A percentile compares a stretch with the other conserved stretches of the same genome.
phyloP scores from a whole-genome alignment of 2,329 filamentous ascomycete species.

The Incumbomyces lentus region DNA sequence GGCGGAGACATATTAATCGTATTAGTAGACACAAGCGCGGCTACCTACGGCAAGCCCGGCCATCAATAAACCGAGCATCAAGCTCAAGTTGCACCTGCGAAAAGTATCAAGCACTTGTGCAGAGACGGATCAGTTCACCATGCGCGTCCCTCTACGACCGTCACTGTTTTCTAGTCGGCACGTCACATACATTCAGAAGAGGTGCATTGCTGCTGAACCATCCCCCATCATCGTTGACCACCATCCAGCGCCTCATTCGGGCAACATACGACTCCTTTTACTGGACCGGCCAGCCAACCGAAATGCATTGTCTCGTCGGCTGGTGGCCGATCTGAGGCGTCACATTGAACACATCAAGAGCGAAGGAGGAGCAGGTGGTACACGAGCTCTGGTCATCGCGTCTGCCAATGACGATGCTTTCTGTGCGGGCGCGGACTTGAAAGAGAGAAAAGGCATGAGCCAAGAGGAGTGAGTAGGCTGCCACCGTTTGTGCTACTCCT shows the following conservation, averaged over 20 bases:
- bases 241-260: constrained; percentile 65
- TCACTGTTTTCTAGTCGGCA: background rate
- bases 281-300: constrained; percentile 75
- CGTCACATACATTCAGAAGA: background rate
- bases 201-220: constrained; percentile 8
- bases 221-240: constrained; percentile 54
- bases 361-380: constrained; percentile 48
- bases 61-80: too few species aligned
- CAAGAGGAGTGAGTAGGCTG: constrained; percentile 73
- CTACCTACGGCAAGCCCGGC: too few species aligned
- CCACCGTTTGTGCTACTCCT: background rate
- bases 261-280: constrained; percentile 78
- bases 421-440: constrained; percentile 89
- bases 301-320: constrained; percentile 76
- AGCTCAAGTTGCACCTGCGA: too few species aligned
- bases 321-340: constrained; percentile 60
- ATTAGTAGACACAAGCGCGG: too few species aligned
- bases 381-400: constrained; percentile 71
- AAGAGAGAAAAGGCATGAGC: constrained; percentile 70
- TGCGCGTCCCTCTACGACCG: constrained; percentile 9
- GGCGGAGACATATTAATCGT: too few species aligned
- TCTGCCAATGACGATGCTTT: constrained; percentile 81
- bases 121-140: constrained; percentile 7
- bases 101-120: too few species aligned
- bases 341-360: constrained; percentile 63